phyloP scores from a whole-genome alignment of 1,284 basidiomycete species.

The Apiotrichum siamense region DNA sequence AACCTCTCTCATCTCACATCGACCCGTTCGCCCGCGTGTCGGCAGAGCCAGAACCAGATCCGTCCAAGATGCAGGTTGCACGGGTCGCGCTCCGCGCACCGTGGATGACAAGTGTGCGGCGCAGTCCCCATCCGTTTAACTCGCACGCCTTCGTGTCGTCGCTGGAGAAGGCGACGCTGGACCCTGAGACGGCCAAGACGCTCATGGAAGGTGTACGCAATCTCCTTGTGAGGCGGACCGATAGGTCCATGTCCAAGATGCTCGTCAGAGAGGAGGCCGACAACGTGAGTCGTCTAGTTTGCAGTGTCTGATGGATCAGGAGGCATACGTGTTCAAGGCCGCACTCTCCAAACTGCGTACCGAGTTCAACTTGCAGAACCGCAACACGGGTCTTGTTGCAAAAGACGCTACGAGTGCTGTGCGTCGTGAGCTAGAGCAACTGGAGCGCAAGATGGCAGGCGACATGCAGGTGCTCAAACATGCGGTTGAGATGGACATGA shows the following conservation, averaged over 20 bases:
- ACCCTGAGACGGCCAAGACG: conserved; percentile 55
- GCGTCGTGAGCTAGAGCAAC: conserved; percentile 77
- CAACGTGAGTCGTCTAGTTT: conserved; percentile 59
- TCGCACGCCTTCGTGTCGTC: conserved; percentile 46
- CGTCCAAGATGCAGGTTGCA: conserved; percentile 5
- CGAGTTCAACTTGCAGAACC: conserved; percentile 74
- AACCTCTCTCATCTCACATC: background rate
- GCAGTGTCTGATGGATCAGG: conserved; percentile 50
- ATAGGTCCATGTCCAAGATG: conserved; percentile 64
- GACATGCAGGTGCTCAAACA: conserved; percentile 75
- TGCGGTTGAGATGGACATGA: conserved; percentile 85
- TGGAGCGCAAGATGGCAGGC: conserved; percentile 90
- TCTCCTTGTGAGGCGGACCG: conserved; percentile 68
- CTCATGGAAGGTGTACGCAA: conserved; percentile 83
- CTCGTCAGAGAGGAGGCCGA: conserved; percentile 80
- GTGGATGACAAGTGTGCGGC: background rate
- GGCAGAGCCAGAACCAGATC: background rate
- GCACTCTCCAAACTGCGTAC: conserved; percentile 86
- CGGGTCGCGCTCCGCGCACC: conserved; percentile 3
- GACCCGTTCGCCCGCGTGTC: background rate
- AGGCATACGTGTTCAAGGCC: conserved; percentile 92
- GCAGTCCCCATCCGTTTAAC: conserved; percentile 44
- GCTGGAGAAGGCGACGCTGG: conserved; percentile 38
- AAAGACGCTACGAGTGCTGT: conserved; percentile 69
- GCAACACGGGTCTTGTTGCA: conserved; percentile 78